A percentile compares a stretch with the other conserved stretches of the same genome.
Conservation (phyloP, 805 yeast genomes). For the Sugiyamaella boreocaroliniensis region DNA sequence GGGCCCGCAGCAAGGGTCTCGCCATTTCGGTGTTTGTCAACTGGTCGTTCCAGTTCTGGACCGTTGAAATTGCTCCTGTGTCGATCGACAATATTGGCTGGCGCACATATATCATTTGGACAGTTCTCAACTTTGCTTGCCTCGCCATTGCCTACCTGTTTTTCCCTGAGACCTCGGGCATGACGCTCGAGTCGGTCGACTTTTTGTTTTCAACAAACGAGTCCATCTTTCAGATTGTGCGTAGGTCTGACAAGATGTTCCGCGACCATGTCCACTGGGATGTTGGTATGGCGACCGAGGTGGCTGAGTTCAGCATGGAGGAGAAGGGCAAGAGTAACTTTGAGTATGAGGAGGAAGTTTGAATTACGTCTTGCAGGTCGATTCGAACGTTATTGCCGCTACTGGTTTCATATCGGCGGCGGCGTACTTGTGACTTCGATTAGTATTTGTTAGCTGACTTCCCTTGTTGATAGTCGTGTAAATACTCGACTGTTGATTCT, state of each 20-base stretch:
- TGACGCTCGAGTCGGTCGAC: slow-evolving; percentile 39
- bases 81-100: slow-evolving; percentile 38
- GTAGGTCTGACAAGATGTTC: slow-evolving; percentile 8
- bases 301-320: slow-evolving; percentile 1
- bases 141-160: slow-evolving; percentile 30
- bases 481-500: too few species aligned
- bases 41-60: slow-evolving; percentile 21
- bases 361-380: too few species aligned
- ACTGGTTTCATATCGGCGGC: too few species aligned
- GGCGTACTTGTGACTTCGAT: too few species aligned
- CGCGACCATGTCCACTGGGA: slow-evolving; percentile 4
- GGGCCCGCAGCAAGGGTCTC: slow-evolving; percentile 38
- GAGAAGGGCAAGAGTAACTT: not conserved
- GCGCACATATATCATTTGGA: slow-evolving; percentile 38
- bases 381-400: too few species aligned
- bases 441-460: too few species aligned
- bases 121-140: slow-evolving; percentile 25
- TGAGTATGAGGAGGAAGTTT: too few species aligned
- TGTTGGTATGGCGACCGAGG: slow-evolving; percentile 9
- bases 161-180: slow-evolving; percentile 39
- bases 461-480: too few species aligned
- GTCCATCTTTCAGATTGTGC: slow-evolving; percentile 2
- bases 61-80: slow-evolving; percentile 33
- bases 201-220: slow-evolving; percentile 5
- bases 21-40: slow-evolving; percentile 25